Base-by-base conservation (phyloP, 2,329 filamentous ascomycete species). In the Purpureocillium takamizusanense region DNA sequence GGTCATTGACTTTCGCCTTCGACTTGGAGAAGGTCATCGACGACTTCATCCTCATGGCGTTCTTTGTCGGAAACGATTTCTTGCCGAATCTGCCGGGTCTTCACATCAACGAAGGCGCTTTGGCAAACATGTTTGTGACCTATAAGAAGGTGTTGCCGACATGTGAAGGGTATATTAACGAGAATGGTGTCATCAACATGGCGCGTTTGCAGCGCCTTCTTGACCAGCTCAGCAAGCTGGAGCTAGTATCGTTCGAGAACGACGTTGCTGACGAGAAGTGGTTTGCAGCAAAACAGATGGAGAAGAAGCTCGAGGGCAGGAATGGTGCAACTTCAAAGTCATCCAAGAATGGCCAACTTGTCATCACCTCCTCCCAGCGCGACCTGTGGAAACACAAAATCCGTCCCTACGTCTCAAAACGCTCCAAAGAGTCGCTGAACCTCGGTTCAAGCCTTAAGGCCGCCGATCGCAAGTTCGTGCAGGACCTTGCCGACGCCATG, bases 61-160 rank as follows among this genome's bases (percentile, higher is more conserved):
- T 98, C 68, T 98, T 98, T 61, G 87, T 98, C 53, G 92, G 92
- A 57, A 98, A 98, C 63, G 92, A 98, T 74, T 98, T 98, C 67
- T 74, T 98, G 60, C 92, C 92, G 3, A 95, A 98, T 63, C 72
- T 98, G 42, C 94, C 94, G 5, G 86, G 94, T 55, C 66, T 98
- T 47, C 92, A 98, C 63, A 98, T 98, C 63, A 98, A 98, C 62
- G 94, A 98, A 63, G 94, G 92, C 47, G 92, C 94, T 16, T 68
- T 98, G 61, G 86, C 90, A 17, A 82, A 92, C 56, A 98, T 98
- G 92, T 98, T 98, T 61, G 83, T 84, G 55, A 80, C 95, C 43
- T 98, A 98, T 72, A 97, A 97, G 63, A 74, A 83, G 35, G 80
- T 95, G 29, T 69, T 98, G 42, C 89, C 89, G 7, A 80, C 83